A percentile compares a stretch with the other conserved stretches of the same genome.
Evolutionary conservation across 805 yeast species (phyloP).

Genomic region (Nakazawaea sp.): DNA sequence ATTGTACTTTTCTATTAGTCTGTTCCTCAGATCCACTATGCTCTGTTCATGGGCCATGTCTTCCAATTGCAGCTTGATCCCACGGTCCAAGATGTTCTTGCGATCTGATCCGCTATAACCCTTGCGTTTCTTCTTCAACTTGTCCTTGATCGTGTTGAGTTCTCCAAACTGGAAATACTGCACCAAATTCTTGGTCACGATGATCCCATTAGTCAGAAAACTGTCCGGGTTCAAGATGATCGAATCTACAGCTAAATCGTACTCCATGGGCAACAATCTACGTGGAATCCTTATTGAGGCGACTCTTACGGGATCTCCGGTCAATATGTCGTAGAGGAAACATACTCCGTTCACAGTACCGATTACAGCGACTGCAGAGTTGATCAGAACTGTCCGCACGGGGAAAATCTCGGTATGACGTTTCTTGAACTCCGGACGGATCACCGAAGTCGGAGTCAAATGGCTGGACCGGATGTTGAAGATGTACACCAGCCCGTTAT

Average conservation of each 20-base stretch:
- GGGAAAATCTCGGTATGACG: background rate
- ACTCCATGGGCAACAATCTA: slow-evolving; percentile 18
- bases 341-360: slow-evolving; percentile 37
- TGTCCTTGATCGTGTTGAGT: slow-evolving; percentile 11
- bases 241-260: slow-evolving; percentile 20
- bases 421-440: background rate
- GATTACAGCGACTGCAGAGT: slow-evolving; percentile 23
- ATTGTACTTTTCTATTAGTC: slow-evolving; percentile 36
- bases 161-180: slow-evolving; percentile 45
- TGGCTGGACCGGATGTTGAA: slow-evolving; percentile 30
- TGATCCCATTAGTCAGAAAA: slow-evolving; percentile 28
- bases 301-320: slow-evolving; percentile 33
- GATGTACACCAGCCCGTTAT: slow-evolving; percentile 32
- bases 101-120: slow-evolving; percentile 13
- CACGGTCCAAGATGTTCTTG: slow-evolving; percentile 19
- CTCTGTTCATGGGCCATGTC: slow-evolving; percentile 22
- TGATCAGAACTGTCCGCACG: slow-evolving; percentile 18
- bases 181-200: slow-evolving; percentile 31
- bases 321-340: slow-evolving; percentile 33
- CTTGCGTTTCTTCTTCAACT: slow-evolving; percentile 6
- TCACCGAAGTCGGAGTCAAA: slow-evolving; percentile 6
- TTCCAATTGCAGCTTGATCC: slow-evolving; percentile 26
- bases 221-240: slow-evolving; percentile 21
- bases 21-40: slow-evolving; percentile 17
- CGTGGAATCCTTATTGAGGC: slow-evolving; percentile 25